phyloP scores from a whole-genome alignment of 805 yeast genomes.

The Candida ascalaphidarum region DNA sequence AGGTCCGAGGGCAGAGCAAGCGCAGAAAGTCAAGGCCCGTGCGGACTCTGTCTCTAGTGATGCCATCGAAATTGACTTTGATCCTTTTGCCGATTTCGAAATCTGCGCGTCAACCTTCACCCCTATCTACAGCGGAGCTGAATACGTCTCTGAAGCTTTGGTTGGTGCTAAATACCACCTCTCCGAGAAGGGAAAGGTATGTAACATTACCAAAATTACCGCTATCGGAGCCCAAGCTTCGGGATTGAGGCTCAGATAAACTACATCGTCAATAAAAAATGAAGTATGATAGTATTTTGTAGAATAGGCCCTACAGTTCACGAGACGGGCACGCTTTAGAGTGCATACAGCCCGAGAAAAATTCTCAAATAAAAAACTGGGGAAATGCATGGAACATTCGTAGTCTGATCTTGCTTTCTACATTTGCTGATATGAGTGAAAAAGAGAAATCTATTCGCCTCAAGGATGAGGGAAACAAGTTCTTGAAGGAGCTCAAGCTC shows the following conservation, averaged over 20 bases:
- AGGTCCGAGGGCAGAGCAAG: slow-evolving; percentile 85
- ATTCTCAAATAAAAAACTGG: too few relatives aligned
- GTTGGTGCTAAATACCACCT: slow-evolving; percentile 85
- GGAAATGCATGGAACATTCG: too few relatives aligned
- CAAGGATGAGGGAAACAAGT: slow-evolving; percentile 68
- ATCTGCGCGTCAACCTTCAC: slow-evolving; percentile 82
- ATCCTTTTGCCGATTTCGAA: slow-evolving; percentile 84
- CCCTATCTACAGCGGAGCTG: slow-evolving; percentile 78
- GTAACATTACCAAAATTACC: slow-evolving; percentile 69
- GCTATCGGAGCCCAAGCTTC: slow-evolving; percentile 87
- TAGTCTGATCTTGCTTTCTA: too few relatives aligned
- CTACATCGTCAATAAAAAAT: neutral
- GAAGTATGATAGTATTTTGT: too few relatives aligned
- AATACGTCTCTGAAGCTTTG: slow-evolving; percentile 65
- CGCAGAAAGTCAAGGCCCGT: slow-evolving; percentile 69
- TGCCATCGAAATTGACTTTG: slow-evolving; percentile 85
- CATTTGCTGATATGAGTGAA: too few relatives aligned
- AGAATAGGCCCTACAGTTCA: too few relatives aligned
- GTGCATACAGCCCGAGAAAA: too few relatives aligned
- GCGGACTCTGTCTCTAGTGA: slow-evolving; percentile 79
- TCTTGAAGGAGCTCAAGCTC: slow-evolving; percentile 57
- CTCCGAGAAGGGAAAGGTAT: slow-evolving; percentile 69
- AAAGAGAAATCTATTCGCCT: slow-evolving; percentile 34
- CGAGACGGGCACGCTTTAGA: too few relatives aligned
- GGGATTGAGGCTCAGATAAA: slow-evolving; percentile 60